Conservation (phyloP, 331 rosid genomes). For the Acacia concinna region DNA sequence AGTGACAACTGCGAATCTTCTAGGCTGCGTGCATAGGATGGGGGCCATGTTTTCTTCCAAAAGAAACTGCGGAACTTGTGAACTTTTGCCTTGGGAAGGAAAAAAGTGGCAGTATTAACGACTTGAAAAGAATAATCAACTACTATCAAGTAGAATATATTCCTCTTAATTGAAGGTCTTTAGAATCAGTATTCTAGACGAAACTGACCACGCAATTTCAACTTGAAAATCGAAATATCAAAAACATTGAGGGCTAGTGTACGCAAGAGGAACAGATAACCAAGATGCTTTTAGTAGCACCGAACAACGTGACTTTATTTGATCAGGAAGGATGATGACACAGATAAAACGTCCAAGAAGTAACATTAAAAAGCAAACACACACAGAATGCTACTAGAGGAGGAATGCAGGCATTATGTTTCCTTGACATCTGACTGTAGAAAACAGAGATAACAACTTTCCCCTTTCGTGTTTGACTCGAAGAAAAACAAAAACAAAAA, state of each 20-base stretch:
- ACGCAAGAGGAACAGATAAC: not conserved
- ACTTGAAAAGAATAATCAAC: slow-evolving; percentile 18
- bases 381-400: not conserved
- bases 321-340: slow-evolving; percentile 7
- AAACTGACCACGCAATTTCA: not conserved
- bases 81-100: slow-evolving; percentile 73
- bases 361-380: not conserved
- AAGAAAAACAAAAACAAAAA: not conserved
- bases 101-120: slow-evolving; percentile 10
- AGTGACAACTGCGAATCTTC: slow-evolving; percentile 91
- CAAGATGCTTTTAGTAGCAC: slow-evolving; percentile 7
- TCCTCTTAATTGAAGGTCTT: not conserved
- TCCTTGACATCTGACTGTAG: not conserved
- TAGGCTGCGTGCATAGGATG: slow-evolving; percentile 80
- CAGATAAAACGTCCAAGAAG: not conserved
- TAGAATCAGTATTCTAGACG: slow-evolving; percentile 8
- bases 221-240: not conserved
- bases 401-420: not conserved
- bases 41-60: slow-evolving; percentile 75
- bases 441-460: not conserved
- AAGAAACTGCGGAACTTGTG: slow-evolving; percentile 92
- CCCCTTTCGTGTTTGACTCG: not conserved
- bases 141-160: not conserved
- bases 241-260: not conserved
- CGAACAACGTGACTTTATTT: not conserved